Evolutionary conservation across 2,329 filamentous ascomycete genomes (phyloP).

Genomic region (Ophiostoma angusticollis): DNA sequence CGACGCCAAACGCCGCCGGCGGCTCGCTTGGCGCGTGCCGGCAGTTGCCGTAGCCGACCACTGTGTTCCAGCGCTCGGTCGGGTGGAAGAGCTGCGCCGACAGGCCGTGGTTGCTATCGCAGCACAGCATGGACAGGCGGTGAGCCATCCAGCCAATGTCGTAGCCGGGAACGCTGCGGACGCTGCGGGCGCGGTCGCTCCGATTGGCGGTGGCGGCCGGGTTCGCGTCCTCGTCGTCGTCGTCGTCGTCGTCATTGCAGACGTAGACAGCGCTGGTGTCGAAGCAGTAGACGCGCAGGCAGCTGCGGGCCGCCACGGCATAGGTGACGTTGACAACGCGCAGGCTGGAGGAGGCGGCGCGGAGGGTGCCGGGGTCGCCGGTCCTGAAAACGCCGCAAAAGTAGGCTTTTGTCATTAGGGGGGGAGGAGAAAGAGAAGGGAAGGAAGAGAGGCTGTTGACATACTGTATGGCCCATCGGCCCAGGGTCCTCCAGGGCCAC

Average conservation of each 20-base stretch:
- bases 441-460: background rate
- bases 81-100: slow-evolving; percentile 15
- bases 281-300: slow-evolving; percentile 12
- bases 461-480: slow-evolving; percentile 10
- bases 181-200: no score
- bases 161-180: background rate
- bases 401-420: slow-evolving; percentile 3
- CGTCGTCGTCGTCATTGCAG: slow-evolving; percentile 8
- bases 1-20: slow-evolving; percentile 7
- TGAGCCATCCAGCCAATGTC: slow-evolving; percentile 12
- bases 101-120: slow-evolving; percentile 9
- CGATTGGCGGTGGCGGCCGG: no score
- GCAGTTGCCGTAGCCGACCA: slow-evolving; percentile 15
- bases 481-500: slow-evolving; percentile 11
- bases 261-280: slow-evolving; percentile 13
- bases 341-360: slow-evolving; percentile 1
- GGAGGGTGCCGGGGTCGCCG: slow-evolving; percentile 1
- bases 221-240: background rate
- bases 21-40: slow-evolving; percentile 6
- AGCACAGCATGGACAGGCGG: slow-evolving; percentile 11
- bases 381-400: slow-evolving; percentile 14
- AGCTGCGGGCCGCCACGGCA: background rate
- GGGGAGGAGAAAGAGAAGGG: background rate
- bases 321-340: slow-evolving; percentile 4
- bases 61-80: slow-evolving; percentile 8